Evolutionary conservation across 2,329 filamentous ascomycete species (phyloP).

Genomic region (Helotiales sp.): DNA sequence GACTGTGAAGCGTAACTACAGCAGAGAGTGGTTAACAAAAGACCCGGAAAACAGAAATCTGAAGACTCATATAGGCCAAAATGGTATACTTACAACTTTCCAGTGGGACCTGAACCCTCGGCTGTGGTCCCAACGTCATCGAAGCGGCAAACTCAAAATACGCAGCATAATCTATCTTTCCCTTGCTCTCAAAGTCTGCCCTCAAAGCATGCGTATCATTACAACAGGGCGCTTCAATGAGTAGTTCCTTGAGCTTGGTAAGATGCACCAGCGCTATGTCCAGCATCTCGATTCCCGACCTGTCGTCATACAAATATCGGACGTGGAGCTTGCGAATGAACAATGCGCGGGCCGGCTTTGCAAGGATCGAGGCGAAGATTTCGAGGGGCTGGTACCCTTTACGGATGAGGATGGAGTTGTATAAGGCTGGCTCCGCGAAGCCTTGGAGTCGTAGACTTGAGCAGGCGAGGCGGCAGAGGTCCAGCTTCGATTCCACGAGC

Average conservation of each 20-base stretch:
- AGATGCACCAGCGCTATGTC: background rate
- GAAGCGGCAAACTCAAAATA: slow-evolving; percentile 13
- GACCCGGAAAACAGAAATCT: background rate
- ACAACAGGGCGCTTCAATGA: slow-evolving; percentile 12
- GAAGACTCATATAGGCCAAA: background rate
- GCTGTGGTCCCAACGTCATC: background rate
- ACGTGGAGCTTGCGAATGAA: slow-evolving; percentile 10
- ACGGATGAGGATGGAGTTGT: slow-evolving; percentile 3
- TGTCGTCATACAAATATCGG: background rate
- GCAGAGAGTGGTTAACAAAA: background rate
- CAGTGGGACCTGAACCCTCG: slow-evolving; percentile 7
- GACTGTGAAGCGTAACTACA: slow-evolving; percentile 13
- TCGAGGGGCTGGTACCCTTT: background rate
- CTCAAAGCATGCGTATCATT: background rate
- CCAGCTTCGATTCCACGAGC: background rate
- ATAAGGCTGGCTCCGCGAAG: slow-evolving; percentile 9
- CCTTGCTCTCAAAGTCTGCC: background rate
- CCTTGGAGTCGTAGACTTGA: slow-evolving; percentile 9
- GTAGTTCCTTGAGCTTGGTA: background rate
- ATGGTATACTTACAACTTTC: slow-evolving; percentile 8
- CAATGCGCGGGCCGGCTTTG: background rate
- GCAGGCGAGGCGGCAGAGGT: background rate
- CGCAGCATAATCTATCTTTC: slow-evolving; percentile 9
- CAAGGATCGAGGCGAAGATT: background rate
- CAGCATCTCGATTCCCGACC: slow-evolving; percentile 1